Conservation (phyloP, 768 basidiomycete species). For the Tylopilus sp. region DNA sequence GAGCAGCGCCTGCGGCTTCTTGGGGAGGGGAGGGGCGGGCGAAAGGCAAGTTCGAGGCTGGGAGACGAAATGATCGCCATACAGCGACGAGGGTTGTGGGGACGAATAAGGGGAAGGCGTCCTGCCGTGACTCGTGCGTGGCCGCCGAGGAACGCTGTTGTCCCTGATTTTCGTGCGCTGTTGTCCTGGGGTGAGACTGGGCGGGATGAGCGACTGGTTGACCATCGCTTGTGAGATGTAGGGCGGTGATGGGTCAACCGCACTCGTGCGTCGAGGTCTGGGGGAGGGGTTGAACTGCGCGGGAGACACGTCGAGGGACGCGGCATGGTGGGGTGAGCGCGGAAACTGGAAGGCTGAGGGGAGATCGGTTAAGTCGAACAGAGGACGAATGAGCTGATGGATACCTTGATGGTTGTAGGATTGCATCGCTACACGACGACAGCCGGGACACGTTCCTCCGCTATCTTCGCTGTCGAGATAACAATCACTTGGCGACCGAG, state of each 20-base stretch:
- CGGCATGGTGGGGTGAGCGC: conserved; percentile 18
- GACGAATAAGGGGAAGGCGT: conserved; percentile 8
- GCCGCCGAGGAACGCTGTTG: conserved; percentile 4
- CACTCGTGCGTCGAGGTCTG: conserved; percentile 23
- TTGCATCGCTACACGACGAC: conserved; percentile 20
- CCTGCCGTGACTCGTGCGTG: conserved; percentile 11
- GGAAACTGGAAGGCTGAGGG: conserved; percentile 18
- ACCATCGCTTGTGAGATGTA: background rate
- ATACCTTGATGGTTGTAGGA: conserved; percentile 33
- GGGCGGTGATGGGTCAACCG: conserved; percentile 7
- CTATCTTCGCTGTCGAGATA: background rate
- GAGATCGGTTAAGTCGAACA: conserved; percentile 5
- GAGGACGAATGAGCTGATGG: background rate
- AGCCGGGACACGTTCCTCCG: too few species aligned
- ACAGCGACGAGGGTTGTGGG: conserved; percentile 17
- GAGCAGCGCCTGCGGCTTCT: conserved; percentile 26
- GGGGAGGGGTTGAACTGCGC: conserved; percentile 8
- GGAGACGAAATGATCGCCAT: conserved; percentile 28
- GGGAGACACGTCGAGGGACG: conserved; percentile 17
- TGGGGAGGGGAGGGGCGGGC: conserved; percentile 30
- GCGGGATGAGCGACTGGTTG: conserved; percentile 16
- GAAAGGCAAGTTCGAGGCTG: conserved; percentile 17
- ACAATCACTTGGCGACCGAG: background rate
- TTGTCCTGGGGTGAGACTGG: conserved; percentile 23
- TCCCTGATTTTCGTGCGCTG: conserved; percentile 24